Percentiles rank a stretch among this genome's conserved stretches.
Conservation (phyloP, 2,329 filamentous ascomycete species). For the Cytospora leucostoma region DNA sequence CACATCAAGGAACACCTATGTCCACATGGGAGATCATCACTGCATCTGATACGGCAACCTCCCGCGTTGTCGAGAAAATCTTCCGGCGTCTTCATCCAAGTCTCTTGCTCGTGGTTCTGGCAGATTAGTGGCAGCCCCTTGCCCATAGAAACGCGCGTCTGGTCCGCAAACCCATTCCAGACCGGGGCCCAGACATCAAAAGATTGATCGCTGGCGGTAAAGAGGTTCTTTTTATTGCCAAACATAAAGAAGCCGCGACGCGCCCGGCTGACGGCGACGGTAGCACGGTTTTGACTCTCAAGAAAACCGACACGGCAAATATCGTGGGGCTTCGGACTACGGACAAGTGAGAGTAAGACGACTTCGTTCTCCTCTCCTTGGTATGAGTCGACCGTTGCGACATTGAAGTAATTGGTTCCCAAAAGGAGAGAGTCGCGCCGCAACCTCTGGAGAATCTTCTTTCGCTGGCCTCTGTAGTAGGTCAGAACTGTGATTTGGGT, state of each 20-base stretch:
- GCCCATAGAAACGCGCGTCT: slow-evolving; percentile 36
- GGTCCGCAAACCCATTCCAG: slow-evolving; percentile 52
- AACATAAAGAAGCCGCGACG: slow-evolving; percentile 82
- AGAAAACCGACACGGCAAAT: slow-evolving; percentile 69
- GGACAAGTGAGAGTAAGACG: slow-evolving; percentile 76
- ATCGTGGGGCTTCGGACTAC: slow-evolving; percentile 57
- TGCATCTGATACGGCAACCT: slow-evolving; percentile 53
- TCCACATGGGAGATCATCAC: slow-evolving; percentile 47
- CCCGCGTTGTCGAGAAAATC: slow-evolving; percentile 54
- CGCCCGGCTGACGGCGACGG: slow-evolving; percentile 68
- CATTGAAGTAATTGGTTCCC: slow-evolving; percentile 49
- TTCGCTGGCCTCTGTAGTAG: slow-evolving; percentile 84
- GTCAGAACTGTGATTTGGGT: slow-evolving; percentile 76
- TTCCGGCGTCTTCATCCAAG: slow-evolving; percentile 52
- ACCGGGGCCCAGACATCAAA: slow-evolving; percentile 45
- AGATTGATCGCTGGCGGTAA: slow-evolving; percentile 48
- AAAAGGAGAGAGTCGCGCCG: slow-evolving; percentile 36
- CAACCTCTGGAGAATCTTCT: slow-evolving; percentile 57
- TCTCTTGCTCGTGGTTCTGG: slow-evolving; percentile 54
- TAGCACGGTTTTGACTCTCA: slow-evolving; percentile 58
- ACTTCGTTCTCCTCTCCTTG: slow-evolving; percentile 91
- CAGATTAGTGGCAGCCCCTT: slow-evolving; percentile 65
- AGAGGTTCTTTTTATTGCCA: slow-evolving; percentile 64
- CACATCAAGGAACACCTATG: slow-evolving; percentile 55
- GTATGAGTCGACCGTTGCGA: slow-evolving; percentile 84